Evolutionary conservation across 2,329 filamentous ascomycete species (phyloP).

Genomic region (Teratosphaeria viscida): DNA sequence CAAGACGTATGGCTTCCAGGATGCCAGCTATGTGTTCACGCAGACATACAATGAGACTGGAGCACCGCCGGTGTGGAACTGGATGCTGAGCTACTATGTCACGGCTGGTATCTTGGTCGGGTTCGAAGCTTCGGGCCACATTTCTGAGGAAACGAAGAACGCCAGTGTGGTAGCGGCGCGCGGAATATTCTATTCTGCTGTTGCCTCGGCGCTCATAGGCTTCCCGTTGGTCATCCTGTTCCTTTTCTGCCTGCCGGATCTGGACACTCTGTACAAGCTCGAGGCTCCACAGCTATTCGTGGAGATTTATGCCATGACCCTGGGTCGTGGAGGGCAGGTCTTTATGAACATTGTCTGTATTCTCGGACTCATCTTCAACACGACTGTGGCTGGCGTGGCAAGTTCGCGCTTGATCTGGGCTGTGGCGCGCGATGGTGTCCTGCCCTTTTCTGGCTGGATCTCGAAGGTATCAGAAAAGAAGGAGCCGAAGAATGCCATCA

Average conservation of each 20-base stretch:
- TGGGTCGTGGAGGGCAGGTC: constrained; percentile 48
- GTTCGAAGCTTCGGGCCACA: constrained; percentile 51
- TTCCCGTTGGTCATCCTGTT: constrained; percentile 48
- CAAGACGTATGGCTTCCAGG: constrained; percentile 48
- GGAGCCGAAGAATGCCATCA: constrained; percentile 50
- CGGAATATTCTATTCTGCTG: constrained; percentile 52
- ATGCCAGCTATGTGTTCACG: constrained; percentile 49
- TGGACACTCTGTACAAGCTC: constrained; percentile 43
- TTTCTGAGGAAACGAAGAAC: constrained; percentile 52
- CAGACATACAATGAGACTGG: constrained; percentile 46
- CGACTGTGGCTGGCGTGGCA: constrained; percentile 49
- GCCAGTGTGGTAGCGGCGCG: constrained; percentile 45
- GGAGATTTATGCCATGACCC: constrained; percentile 45
- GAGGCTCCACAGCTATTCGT: constrained; percentile 50
- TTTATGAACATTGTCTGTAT: constrained; percentile 52
- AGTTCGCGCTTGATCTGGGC: constrained; percentile 53
- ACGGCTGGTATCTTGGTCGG: constrained; percentile 52
- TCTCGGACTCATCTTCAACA: constrained; percentile 42
- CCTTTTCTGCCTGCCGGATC: constrained; percentile 47
- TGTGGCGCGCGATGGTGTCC: constrained; percentile 50
- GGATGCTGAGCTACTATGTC: constrained; percentile 51
- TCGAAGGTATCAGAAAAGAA: constrained; percentile 43
- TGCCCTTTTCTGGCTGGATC: constrained; percentile 50
- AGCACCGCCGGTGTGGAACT: constrained; percentile 48
- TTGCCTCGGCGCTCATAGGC: constrained; percentile 46